Evolutionary conservation across 805 yeast genomes (phyloP).

Genomic region (Starmerella riodocensis): DNA sequence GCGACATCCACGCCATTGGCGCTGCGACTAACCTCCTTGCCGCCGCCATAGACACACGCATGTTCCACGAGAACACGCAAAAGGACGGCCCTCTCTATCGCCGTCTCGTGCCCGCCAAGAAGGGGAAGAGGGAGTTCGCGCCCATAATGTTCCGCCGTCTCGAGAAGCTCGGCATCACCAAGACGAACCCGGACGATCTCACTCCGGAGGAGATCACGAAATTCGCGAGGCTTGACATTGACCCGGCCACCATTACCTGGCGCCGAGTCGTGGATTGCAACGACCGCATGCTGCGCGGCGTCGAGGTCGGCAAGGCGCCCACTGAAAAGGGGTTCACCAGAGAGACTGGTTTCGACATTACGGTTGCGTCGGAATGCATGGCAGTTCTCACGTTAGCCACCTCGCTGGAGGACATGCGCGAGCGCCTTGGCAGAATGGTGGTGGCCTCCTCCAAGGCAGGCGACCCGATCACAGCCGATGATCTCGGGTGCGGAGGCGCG

Average conservation of each 20-base stretch:
- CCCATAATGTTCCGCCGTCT: slow-evolving; percentile 66
- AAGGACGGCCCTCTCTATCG: slow-evolving; percentile 65
- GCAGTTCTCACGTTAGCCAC: slow-evolving; percentile 81
- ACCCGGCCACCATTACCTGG: slow-evolving; percentile 81
- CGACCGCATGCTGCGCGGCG: slow-evolving; percentile 78
- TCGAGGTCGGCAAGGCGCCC: slow-evolving; percentile 82
- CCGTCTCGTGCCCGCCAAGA: slow-evolving; percentile 74
- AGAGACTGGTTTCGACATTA: slow-evolving; percentile 84
- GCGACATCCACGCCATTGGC: slow-evolving; percentile 92
- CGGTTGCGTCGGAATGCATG: slow-evolving; percentile 94
- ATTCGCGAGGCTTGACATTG: slow-evolving; percentile 77
- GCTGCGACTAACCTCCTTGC: slow-evolving; percentile 89
- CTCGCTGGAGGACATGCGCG: slow-evolving; percentile 69
- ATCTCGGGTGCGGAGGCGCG: slow-evolving; percentile 92
- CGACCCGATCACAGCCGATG: slow-evolving; percentile 83
- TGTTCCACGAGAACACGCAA: slow-evolving; percentile 87
- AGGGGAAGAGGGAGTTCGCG: slow-evolving; percentile 68
- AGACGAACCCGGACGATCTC: slow-evolving; percentile 58
- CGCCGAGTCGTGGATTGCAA: slow-evolving; percentile 89
- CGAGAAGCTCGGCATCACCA: slow-evolving; percentile 63
- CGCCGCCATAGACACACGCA: slow-evolving; percentile 93
- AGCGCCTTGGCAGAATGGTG: slow-evolving; percentile 77
- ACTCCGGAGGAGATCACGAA: slow-evolving; percentile 57
- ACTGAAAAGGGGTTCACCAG: slow-evolving; percentile 84
- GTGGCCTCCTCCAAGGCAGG: slow-evolving; percentile 68